These are phyloP conservation scores for Ceratobasidium theobromae DNA, from an alignment of 1,284 basidiomycete species.

Conservation along the genomic window DNA sequence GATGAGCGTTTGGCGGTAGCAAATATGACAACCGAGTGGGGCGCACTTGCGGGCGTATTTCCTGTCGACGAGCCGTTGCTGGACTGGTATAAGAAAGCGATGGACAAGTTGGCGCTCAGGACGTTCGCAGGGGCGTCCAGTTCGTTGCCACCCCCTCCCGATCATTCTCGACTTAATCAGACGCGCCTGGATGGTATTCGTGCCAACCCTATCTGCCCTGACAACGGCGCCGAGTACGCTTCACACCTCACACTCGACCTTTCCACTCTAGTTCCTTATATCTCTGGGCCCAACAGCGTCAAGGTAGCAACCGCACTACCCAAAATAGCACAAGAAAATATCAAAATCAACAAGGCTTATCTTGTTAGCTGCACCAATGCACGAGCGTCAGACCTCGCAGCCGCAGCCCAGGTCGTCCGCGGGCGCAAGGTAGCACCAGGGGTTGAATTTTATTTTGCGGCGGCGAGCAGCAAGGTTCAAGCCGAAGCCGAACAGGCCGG, in stretches of 20 bases:
- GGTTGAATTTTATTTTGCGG: conserved; percentile 97
- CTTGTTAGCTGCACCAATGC: conserved; percentile 99
- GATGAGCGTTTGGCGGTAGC: conserved; percentile 95
- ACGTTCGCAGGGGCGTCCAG: conserved; percentile 61
- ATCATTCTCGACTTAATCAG: conserved; percentile 87
- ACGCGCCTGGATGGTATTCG: conserved; percentile 69
- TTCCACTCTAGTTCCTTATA: conserved; percentile 90
- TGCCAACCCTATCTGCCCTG: conserved; percentile 62
- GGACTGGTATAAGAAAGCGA: conserved; percentile 83
- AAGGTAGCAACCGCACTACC: conserved; percentile 93
- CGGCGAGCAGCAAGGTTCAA: conserved; percentile 90
- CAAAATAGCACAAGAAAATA: conserved; percentile 68
- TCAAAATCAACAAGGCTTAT: conserved; percentile 96
- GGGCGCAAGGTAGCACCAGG: conserved; percentile 84
- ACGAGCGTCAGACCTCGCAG: conserved; percentile 90
- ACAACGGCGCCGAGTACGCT: conserved; percentile 79
- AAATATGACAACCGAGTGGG: conserved; percentile 99
- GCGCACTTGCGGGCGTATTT: conserved; percentile 93
- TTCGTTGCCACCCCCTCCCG: conserved; percentile 66
- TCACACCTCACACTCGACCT: conserved; percentile 92
- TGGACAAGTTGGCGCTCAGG: conserved; percentile 77
- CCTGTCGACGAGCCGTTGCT: conserved; percentile 85
- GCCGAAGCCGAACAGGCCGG: conserved; percentile 83
- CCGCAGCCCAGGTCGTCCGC: conserved; percentile 85
- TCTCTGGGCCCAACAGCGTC: conserved; percentile 97